Percentiles rank a stretch among this genome's conserved stretches.
phyloP scores from a whole-genome alignment of 1,139 yeast genomes.

The Sugiyamaella sp. region DNA sequence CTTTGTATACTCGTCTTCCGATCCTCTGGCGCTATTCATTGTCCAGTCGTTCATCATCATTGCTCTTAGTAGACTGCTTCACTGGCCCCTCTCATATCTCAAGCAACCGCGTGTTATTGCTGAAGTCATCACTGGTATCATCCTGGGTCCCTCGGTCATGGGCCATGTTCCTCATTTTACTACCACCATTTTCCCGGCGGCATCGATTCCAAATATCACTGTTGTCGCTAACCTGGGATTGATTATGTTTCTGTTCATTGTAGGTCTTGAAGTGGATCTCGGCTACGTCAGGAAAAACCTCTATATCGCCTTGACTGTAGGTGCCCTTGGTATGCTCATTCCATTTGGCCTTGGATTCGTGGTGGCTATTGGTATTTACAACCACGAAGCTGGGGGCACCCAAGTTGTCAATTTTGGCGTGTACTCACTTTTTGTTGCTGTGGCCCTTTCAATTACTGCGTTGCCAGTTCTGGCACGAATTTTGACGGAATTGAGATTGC shows the following conservation, averaged over 20 bases:
- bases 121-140: constrained; percentile 73
- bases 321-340: constrained; percentile 67
- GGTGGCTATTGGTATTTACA: constrained; percentile 65
- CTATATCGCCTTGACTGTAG: constrained; percentile 65
- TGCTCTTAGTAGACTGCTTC: constrained; percentile 55
- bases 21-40: constrained; percentile 63
- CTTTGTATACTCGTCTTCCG: constrained; percentile 54
- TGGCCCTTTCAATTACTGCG: constrained; percentile 81
- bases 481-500: constrained; percentile 67
- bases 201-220: constrained; percentile 63
- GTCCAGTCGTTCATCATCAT: constrained; percentile 59
- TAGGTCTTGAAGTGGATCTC: constrained; percentile 77
- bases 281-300: constrained; percentile 61
- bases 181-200: constrained; percentile 60
- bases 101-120: constrained; percentile 80
- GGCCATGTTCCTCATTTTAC: constrained; percentile 73
- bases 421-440: constrained; percentile 75
- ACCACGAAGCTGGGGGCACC: constrained; percentile 42
- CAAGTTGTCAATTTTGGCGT: constrained; percentile 61
- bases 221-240: constrained; percentile 73
- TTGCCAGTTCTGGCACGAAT: constrained; percentile 83
- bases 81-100: constrained; percentile 58
- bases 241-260: constrained; percentile 69
- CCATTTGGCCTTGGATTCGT: constrained; percentile 81
- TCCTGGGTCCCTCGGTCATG: constrained; percentile 56